These are phyloP conservation scores for Xylaria flabelliformis DNA, from an alignment of 495 filamentous ascomycete genomes.

Conservation along the genomic window DNA sequence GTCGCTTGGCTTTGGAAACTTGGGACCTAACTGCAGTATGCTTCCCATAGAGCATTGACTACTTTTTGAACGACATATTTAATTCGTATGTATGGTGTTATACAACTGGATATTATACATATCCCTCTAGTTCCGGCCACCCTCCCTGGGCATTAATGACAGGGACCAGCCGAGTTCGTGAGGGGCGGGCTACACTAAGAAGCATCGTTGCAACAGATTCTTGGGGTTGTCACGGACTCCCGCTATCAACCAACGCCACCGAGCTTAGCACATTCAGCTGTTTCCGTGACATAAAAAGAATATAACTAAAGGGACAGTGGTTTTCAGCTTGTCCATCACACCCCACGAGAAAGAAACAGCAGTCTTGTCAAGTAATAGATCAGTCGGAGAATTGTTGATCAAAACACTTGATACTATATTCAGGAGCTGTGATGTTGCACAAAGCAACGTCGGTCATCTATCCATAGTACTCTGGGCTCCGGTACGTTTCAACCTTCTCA, in stretches of 20 bases:
- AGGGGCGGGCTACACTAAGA: constrained; percentile 16
- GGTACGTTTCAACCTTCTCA: constrained; percentile 24
- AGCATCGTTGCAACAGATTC: constrained; percentile 16
- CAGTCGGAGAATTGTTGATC: constrained; percentile 23
- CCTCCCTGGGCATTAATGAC: constrained; percentile 7
- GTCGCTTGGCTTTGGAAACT: background rate
- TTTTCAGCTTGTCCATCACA: constrained; percentile 16
- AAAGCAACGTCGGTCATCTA: constrained; percentile 14
- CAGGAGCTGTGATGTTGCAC: constrained; percentile 26
- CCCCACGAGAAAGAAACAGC: background rate
- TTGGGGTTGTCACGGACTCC: constrained; percentile 16
- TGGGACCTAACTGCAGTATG: background rate
- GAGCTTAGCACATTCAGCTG: constrained; percentile 22
- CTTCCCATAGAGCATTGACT: background rate
- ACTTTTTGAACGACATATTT: background rate
- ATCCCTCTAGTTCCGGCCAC: background rate
- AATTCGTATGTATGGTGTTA: background rate
- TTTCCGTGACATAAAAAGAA: constrained; percentile 1
- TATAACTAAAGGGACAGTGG: background rate
- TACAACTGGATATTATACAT: constrained; percentile 2
- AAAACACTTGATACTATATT: constrained; percentile 19
- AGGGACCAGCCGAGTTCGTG: constrained; percentile 11
- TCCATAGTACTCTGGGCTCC: constrained; percentile 24
- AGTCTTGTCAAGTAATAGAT: constrained; percentile 8
- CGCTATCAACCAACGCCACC: constrained; percentile 18